Evolutionary conservation across 139 green algal species (phyloP).

Genomic region (Edaphochlamys debaryana): DNA sequence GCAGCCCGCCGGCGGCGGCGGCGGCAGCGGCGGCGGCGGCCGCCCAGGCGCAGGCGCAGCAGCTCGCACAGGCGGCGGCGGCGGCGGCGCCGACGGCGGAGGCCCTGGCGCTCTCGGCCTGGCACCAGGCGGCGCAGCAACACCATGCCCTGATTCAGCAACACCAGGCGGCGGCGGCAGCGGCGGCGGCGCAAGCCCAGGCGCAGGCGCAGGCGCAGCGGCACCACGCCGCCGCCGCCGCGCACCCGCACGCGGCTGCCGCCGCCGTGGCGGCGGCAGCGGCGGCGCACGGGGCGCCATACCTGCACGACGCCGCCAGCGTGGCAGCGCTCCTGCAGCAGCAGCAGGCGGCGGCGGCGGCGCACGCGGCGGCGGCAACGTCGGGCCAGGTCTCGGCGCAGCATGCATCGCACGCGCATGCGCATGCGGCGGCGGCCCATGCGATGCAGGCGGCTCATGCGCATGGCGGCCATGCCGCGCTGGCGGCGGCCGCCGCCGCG

Average conservation of each 20-base stretch:
- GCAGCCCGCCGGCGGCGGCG: too few relatives aligned
- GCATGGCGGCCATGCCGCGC: too few relatives aligned
- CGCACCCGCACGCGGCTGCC: not conserved
- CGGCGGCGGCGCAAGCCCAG: not conserved
- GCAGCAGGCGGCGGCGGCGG: not conserved
- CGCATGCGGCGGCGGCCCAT: not conserved
- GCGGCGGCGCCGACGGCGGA: not conserved
- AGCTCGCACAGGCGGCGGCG: too few relatives aligned
- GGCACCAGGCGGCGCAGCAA: constrained; percentile 13
- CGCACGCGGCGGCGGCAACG: not conserved
- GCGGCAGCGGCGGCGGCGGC: not conserved
- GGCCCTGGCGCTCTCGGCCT: not conserved
- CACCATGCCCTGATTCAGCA: not conserved
- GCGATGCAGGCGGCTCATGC: not conserved
- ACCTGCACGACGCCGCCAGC: too few relatives aligned
- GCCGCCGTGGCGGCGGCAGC: not conserved
- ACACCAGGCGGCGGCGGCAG: not conserved
- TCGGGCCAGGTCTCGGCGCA: not conserved
- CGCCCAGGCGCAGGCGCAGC: not conserved
- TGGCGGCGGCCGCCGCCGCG: too few relatives aligned
- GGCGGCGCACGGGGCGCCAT: not conserved
- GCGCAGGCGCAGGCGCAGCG: not conserved
- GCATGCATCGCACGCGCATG: not conserved
- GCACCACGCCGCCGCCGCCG: not conserved
- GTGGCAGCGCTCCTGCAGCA: not conserved